Conservation (phyloP, 805 yeast species). For the Kodamaea neixiangensis region DNA sequence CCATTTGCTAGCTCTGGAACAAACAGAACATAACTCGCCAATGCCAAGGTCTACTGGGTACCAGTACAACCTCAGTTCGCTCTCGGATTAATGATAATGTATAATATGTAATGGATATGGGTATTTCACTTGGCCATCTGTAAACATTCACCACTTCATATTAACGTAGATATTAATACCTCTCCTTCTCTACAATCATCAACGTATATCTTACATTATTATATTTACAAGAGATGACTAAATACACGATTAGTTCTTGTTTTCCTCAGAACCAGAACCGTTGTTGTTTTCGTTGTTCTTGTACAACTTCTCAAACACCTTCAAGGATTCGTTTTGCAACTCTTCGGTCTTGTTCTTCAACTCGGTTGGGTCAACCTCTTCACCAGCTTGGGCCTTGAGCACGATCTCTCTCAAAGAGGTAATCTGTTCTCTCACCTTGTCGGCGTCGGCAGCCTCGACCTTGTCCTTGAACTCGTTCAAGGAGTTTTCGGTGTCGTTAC, state of each 20-base stretch:
- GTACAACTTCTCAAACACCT: slow-evolving; percentile 68
- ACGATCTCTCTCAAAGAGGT: slow-evolving; percentile 63
- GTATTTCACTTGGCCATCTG: too few species aligned
- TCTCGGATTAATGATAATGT: slow-evolving; percentile 1
- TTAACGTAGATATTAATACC: not conserved
- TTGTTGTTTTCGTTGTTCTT: slow-evolving; percentile 27
- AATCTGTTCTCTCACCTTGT: slow-evolving; percentile 53
- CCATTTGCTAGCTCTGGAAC: not conserved
- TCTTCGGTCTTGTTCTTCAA: slow-evolving; percentile 75
- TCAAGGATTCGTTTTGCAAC: slow-evolving; percentile 72
- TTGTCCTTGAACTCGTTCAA: slow-evolving; percentile 51
- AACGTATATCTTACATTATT: slow-evolving; percentile 9
- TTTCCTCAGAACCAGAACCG: slow-evolving; percentile 25
- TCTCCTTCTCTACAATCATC: not conserved
- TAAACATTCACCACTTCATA: too few species aligned
- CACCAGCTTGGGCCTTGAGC: slow-evolving; percentile 64
- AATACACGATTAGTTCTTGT: slow-evolving; percentile 24
- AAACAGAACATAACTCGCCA: slow-evolving; percentile 1
- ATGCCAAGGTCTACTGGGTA: slow-evolving; percentile 8
- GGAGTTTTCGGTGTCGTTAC: slow-evolving; percentile 53
- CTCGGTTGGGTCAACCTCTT: slow-evolving; percentile 60
- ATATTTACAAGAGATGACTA: slow-evolving; percentile 15
- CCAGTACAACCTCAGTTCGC: slow-evolving; percentile 9
- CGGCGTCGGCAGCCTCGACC: slow-evolving; percentile 47
- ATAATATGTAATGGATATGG: not conserved